Evolutionary conservation across 1,284 basidiomycete species (phyloP).

Genomic region (Caloboletus firmus): DNA sequence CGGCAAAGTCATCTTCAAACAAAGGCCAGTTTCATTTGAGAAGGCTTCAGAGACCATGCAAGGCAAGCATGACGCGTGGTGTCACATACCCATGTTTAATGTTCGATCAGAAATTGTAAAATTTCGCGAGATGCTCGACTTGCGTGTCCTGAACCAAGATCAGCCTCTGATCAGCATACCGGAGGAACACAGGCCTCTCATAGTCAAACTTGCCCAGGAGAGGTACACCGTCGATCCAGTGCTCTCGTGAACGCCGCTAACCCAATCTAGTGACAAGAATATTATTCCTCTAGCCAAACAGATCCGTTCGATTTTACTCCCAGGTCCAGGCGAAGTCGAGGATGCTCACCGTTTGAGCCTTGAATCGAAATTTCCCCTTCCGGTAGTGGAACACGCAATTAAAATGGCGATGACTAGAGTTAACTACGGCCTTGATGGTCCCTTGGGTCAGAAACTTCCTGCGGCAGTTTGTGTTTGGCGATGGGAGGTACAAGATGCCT

Average conservation of each 20-base stretch:
- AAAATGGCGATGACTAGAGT: conserved; percentile 58
- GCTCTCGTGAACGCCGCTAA: conserved; percentile 7
- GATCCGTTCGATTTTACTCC: conserved; percentile 62
- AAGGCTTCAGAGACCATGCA: conserved; percentile 80
- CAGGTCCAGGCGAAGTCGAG: conserved; percentile 56
- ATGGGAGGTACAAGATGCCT: conserved; percentile 74
- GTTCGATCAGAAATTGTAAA: conserved; percentile 56
- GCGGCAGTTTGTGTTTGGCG: conserved; percentile 76
- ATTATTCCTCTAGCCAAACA: conserved; percentile 58
- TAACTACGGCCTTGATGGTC: conserved; percentile 72
- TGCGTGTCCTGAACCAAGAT: conserved; percentile 45
- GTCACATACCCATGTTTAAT: background rate
- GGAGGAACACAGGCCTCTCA: conserved; percentile 65
- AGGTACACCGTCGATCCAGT: conserved; percentile 49
- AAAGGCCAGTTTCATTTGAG: conserved; percentile 74
- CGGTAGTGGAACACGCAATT: conserved; percentile 60
- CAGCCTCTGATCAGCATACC: conserved; percentile 58
- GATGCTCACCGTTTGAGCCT: conserved; percentile 33
- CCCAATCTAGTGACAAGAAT: conserved; percentile 62
- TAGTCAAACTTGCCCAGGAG: conserved; percentile 80
- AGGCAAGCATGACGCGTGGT: conserved; percentile 48
- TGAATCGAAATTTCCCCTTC: conserved; percentile 44
- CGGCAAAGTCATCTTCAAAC: conserved; percentile 75
- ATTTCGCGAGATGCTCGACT: conserved; percentile 68
- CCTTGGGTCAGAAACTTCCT: conserved; percentile 50